Conservation (phyloP, 1,139 yeast genomes). For the Eremothecium cymbalariae region DNA sequence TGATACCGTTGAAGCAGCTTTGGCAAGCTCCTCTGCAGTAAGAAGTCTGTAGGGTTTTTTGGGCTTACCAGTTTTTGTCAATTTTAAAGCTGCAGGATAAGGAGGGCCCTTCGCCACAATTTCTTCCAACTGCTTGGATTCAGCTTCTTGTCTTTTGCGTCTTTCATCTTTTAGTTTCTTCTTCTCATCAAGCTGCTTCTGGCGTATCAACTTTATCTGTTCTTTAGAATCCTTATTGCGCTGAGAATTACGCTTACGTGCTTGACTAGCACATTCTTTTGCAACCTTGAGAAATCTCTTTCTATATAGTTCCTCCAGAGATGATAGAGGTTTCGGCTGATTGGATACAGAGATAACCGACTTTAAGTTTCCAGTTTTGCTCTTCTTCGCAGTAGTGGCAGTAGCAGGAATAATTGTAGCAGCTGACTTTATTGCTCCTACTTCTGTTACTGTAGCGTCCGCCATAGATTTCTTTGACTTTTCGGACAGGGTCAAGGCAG, state of each 20-base stretch:
- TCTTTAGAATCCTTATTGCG: constrained; percentile 17
- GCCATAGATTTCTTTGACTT: too few species aligned
- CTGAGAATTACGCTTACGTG: constrained; percentile 21
- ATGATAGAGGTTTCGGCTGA: constrained; percentile 6
- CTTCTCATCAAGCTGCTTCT: constrained; percentile 17
- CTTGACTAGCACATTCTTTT: constrained; percentile 24
- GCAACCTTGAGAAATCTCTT: constrained; percentile 21
- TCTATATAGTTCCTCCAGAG: constrained; percentile 17
- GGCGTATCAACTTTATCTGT: constrained; percentile 17
- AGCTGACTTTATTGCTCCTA: too few species aligned
- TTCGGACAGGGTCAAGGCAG: too few species aligned
- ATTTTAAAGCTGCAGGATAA: constrained; percentile 28
- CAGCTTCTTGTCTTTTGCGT: constrained; percentile 18
- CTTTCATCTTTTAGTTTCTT: constrained; percentile 18
- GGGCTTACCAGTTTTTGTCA: constrained; percentile 31
- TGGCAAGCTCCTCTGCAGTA: constrained; percentile 28
- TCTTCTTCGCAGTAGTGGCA: constrained; percentile 7
- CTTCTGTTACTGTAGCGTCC: too few species aligned
- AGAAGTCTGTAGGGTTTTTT: constrained; percentile 31
- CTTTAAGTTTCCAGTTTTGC: too few species aligned
- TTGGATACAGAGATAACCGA: too few species aligned
- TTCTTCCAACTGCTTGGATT: constrained; percentile 25
- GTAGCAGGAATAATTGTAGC: constrained; percentile 1
- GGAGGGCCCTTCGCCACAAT: constrained; percentile 32
- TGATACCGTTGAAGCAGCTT: constrained; percentile 12